Evolutionary conservation across 2,329 filamentous ascomycete genomes (phyloP), one percentile per base, ranked within the genome.

Genomic region (Cladosporium colombiae): DNA sequence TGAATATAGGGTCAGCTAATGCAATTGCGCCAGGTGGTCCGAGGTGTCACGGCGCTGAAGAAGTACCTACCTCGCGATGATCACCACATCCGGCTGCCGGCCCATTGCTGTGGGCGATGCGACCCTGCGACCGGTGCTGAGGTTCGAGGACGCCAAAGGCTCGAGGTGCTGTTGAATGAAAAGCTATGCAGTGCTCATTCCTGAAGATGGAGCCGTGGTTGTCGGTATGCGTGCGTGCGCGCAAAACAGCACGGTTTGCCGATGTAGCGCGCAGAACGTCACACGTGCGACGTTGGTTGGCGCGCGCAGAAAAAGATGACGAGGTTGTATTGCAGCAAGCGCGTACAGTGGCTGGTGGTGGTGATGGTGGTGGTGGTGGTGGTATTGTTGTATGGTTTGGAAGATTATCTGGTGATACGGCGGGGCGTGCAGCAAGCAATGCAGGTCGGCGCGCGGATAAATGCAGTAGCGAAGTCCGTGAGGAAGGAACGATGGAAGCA

Each of bases 41-140:
- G 31, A 57, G 55, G 29, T 40, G 40, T 46, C n/a, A 46, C 40
- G 40, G 13, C n/a, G 40, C n/a, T 16, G 40, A 46, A 46, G 40
- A 35, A 35, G 66, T 53, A 68, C 76, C 66, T 74, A 81, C 81
- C 81, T 79, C n/a, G 80, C 81, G 70, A 84, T 78, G 66, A 84
- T 80, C 64, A 84, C 79, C 31, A 83, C 80, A 37, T 79, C 80
- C 59, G 82, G 82, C 64, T 79, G 77, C 68, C 80, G 80, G 62
- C 52, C 52, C 52, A 55, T 55, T 18, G 27, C 25, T 31, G 16
- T 53, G 50, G 16, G 27, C 21, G 16, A 18, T 33, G 16, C 16
- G 52, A 29, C 27, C 18, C 33, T 55, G 29, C 27, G 29, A 55
- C 18, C 13, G 18, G 5, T n/a, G 3, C 27, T 33, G 27, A 6